Conservation (phyloP, 2,329 filamentous ascomycete genomes). For the Trichophaea hybrida region DNA sequence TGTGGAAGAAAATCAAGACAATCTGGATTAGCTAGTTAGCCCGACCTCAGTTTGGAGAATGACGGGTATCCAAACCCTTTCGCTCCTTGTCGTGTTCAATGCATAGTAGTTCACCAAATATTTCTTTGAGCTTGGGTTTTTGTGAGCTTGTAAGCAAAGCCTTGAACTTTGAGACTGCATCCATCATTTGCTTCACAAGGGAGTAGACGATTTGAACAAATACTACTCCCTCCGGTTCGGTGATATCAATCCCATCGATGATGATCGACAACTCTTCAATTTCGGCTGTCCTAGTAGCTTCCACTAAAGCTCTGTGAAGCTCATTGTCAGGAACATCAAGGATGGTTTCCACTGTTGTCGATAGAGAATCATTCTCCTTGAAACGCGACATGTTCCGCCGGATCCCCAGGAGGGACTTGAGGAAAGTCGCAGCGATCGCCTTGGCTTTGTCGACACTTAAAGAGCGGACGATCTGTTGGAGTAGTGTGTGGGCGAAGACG, state of each 20-base stretch:
- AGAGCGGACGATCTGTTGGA: background rate
- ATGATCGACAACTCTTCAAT: background rate
- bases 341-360: background rate
- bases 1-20: background rate
- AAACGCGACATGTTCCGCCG: background rate
- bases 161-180: background rate
- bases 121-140: background rate
- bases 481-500: background rate
- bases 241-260: background rate
- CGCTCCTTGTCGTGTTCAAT: slow-evolving; percentile 2
- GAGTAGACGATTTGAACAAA: background rate
- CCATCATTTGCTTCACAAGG: background rate
- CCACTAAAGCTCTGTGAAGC: background rate
- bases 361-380: background rate
- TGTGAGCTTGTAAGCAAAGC: background rate
- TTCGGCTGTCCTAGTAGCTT: background rate
- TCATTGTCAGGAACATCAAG: background rate
- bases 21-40: background rate
- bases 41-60: background rate
- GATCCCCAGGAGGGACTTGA: background rate
- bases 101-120: background rate
- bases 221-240: background rate
- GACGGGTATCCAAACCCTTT: background rate
- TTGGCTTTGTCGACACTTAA: background rate
- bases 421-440: background rate